Percentiles rank a stretch among this genome's conserved stretches.
phyloP scores from a whole-genome alignment of 1,284 basidiomycete species.

The Polyporus tsugae region DNA sequence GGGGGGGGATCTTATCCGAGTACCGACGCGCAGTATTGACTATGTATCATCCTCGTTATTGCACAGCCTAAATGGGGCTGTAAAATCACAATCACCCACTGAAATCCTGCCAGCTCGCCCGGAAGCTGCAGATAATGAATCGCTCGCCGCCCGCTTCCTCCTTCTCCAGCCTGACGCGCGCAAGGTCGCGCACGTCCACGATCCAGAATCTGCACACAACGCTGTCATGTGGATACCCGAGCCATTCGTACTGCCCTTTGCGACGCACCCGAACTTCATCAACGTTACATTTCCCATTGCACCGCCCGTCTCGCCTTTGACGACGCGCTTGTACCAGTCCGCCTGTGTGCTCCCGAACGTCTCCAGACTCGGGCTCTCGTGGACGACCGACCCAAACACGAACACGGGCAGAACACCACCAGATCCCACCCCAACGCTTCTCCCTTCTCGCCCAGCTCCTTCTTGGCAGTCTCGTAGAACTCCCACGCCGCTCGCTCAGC shows the following conservation, averaged over 20 bases:
- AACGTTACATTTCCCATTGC: slow-evolving; percentile 33
- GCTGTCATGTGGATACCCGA: background rate
- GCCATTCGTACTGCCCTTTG: background rate
- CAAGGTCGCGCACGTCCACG: slow-evolving; percentile 74
- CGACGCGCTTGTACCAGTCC: slow-evolving; percentile 47
- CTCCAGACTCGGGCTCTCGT: slow-evolving; percentile 49
- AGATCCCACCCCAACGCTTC: slow-evolving; percentile 58
- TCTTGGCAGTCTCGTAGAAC: slow-evolving; percentile 52
- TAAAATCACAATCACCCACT: slow-evolving; percentile 24
- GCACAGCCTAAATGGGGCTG: background rate
- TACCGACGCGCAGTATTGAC: slow-evolving; percentile 25
- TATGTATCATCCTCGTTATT: background rate
- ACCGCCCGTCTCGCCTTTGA: slow-evolving; percentile 33
- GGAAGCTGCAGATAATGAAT: slow-evolving; percentile 54
- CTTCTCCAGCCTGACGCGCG: slow-evolving; percentile 58
- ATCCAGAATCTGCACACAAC: background rate
- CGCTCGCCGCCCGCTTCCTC: slow-evolving; percentile 66
- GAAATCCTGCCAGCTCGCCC: slow-evolving; percentile 41
- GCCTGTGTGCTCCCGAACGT: slow-evolving; percentile 53
- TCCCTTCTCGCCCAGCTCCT: slow-evolving; percentile 49
- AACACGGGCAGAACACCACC: slow-evolving; percentile 61
- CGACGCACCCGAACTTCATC: slow-evolving; percentile 31
- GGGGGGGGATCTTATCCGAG: slow-evolving; percentile 33
- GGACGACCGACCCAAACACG: slow-evolving; percentile 56
- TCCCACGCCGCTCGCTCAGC: slow-evolving; percentile 71